These are phyloP conservation scores for Thielaviopsis musarum DNA, from an alignment of 2,329 filamentous ascomycete species.

Conservation along the genomic window DNA sequence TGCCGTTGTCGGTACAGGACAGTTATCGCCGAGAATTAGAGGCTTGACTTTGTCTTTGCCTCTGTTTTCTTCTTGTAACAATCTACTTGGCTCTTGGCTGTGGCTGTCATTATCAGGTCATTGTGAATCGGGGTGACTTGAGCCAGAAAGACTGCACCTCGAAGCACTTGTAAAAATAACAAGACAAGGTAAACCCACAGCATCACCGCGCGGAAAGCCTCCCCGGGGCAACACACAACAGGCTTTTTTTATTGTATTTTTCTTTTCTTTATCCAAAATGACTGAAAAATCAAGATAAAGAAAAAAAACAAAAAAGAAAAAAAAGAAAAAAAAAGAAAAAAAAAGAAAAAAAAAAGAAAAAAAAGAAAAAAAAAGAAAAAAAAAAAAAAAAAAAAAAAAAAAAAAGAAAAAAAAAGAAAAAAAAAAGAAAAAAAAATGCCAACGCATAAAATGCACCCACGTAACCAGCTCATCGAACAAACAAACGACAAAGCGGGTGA, in stretches of 20 bases:
- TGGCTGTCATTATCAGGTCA: too few species aligned
- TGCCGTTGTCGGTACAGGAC: too few species aligned
- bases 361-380: not conserved
- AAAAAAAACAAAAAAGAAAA: not conserved
- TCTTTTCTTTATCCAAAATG: not conserved
- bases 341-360: not conserved
- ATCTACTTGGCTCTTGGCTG: too few species aligned
- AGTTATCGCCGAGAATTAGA: too few species aligned
- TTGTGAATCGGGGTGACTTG: too few species aligned
- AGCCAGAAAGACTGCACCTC: too few species aligned
- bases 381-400: not conserved
- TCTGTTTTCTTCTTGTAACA: too few species aligned
- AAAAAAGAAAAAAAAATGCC: not conserved
- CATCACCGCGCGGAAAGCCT: not conserved
- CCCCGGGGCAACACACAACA: not conserved
- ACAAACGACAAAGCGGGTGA: not conserved
- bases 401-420: not conserved
- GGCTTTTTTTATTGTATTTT: not conserved
- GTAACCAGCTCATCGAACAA: not conserved
- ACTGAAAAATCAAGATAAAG: not conserved
- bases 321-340: not conserved
- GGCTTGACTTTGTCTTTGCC: too few species aligned
- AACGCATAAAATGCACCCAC: not conserved
- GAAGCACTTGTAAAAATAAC: too few species aligned
- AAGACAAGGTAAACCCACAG: too few species aligned